A percentile compares a stretch with the other conserved stretches of the same genome.
Evolutionary conservation across 169 alveolate species (phyloP).

Genomic region (Eimeria necatrix): DNA sequence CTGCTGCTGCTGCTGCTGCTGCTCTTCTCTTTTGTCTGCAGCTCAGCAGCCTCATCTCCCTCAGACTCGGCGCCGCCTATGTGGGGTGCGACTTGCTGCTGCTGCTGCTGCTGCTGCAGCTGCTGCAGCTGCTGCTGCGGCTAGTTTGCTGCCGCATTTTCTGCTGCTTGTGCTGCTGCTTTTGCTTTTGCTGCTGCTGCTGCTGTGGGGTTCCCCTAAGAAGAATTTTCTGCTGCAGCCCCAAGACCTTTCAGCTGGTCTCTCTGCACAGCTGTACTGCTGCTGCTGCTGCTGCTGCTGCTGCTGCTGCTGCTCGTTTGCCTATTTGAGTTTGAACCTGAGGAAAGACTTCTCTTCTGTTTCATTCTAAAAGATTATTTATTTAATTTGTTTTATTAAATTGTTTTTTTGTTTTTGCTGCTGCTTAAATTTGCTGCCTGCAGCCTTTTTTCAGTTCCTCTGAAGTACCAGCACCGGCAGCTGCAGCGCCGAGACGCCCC

Average conservation of each 20-base stretch:
- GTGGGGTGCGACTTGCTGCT: constrained; percentile 30
- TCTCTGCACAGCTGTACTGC: background rate
- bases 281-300: constrained; percentile 30
- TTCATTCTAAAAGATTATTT: too few relatives aligned
- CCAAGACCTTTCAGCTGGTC: background rate
- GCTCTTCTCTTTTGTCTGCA: background rate
- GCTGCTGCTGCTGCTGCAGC: constrained; percentile 13
- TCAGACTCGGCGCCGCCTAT: constrained; percentile 22
- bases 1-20: background rate
- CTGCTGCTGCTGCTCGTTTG: background rate
- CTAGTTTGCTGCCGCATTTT: too few relatives aligned
- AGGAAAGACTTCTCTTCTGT: background rate
- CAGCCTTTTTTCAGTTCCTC: constrained; percentile 17
- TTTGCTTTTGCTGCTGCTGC: background rate
- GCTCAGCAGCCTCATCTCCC: constrained; percentile 21
- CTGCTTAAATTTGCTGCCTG: background rate
- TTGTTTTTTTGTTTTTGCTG: too few relatives aligned
- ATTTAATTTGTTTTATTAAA: too few relatives aligned
- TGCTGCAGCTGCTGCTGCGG: background rate
- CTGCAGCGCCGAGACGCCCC: background rate
- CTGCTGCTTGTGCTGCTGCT: too few relatives aligned
- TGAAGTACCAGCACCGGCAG: background rate
- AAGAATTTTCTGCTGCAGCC: background rate
- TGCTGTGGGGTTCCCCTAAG: too few relatives aligned
- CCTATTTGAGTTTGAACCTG: background rate